Conservation (phyloP, 352 stramenopile species). For the Halophytophthora batemanensis region DNA sequence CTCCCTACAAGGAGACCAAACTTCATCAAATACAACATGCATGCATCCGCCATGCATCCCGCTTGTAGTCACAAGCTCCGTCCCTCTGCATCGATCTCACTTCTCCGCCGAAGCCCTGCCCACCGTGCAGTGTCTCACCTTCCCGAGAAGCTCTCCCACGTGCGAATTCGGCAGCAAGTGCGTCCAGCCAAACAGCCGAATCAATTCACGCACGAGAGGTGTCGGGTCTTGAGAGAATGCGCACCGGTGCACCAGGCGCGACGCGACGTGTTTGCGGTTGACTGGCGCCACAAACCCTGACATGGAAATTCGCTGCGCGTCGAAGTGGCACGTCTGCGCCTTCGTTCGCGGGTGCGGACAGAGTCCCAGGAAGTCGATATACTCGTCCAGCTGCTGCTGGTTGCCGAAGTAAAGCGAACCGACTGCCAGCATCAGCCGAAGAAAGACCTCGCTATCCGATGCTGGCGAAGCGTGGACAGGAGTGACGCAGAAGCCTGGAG, state of each 20-base stretch:
- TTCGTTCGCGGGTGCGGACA: not conserved
- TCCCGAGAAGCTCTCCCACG: not conserved
- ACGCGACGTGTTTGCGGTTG: not conserved
- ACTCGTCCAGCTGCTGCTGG: not conserved
- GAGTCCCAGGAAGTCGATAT: not conserved
- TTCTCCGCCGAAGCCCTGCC: too few relatives aligned
- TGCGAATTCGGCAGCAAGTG: not conserved
- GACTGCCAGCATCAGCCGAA: not conserved
- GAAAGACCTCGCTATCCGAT: not conserved
- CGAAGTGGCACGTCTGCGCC: not conserved
- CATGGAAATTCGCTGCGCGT: not conserved
- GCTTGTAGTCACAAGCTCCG: too few relatives aligned
- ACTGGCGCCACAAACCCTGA: not conserved
- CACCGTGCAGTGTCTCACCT: not conserved
- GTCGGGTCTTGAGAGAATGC: not conserved
- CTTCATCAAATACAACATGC: too few relatives aligned
- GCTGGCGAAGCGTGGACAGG: too few relatives aligned
- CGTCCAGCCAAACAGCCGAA: not conserved
- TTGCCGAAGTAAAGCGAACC: not conserved
- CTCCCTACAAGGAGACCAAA: too few relatives aligned
- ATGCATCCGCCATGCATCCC: too few relatives aligned
- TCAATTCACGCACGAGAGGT: not conserved
- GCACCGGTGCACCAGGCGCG: not conserved
- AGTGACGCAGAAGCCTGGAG: not conserved
- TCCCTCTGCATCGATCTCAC: too few relatives aligned